These are phyloP conservation scores for Penicillium polonicum DNA, from an alignment of 2,329 filamentous ascomycete genomes.

Conservation along the genomic window DNA sequence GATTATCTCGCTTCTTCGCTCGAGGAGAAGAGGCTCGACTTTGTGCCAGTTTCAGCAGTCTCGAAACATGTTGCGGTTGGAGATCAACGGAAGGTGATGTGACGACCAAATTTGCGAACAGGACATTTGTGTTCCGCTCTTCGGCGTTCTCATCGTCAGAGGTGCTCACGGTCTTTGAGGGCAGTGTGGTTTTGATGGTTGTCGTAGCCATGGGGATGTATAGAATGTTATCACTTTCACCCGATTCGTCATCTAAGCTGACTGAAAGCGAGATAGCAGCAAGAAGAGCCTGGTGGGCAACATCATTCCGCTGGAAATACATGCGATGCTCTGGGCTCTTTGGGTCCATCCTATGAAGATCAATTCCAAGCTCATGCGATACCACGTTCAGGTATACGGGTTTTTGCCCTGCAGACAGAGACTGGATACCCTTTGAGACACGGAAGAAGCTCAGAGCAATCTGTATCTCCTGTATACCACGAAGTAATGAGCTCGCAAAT, in stretches of 20 bases:
- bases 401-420: constrained; percentile 64
- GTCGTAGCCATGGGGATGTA: constrained; percentile 98
- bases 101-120: constrained; percentile 93
- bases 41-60: constrained; percentile 74
- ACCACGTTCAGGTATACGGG: constrained; percentile 81
- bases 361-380: constrained; percentile 94
- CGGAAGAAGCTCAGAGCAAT: constrained; percentile 90
- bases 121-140: constrained; percentile 90
- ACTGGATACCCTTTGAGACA: constrained; percentile 74
- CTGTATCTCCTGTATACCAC: constrained; percentile 94
- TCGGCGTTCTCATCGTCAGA: constrained; percentile 67
- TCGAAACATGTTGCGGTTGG: constrained; percentile 84
- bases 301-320: constrained; percentile 92
- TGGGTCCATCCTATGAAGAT: constrained; percentile 85
- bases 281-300: constrained; percentile 90
- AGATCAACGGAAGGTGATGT: constrained; percentile 94
- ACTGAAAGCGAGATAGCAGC: constrained; percentile 91
- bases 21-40: constrained; percentile 48
- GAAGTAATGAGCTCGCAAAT: constrained; percentile 82
- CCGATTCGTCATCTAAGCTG: constrained; percentile 85
- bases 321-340: constrained; percentile 94
- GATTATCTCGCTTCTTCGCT: constrained; percentile 47
- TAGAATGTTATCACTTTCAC: constrained; percentile 78
- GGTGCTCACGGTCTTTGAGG: constrained; percentile 87
- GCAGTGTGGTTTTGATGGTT: constrained; percentile 87